Base-by-base conservation (phyloP, 192 early-diverging fungal genomes). In the Coemansia sp. region DNA sequence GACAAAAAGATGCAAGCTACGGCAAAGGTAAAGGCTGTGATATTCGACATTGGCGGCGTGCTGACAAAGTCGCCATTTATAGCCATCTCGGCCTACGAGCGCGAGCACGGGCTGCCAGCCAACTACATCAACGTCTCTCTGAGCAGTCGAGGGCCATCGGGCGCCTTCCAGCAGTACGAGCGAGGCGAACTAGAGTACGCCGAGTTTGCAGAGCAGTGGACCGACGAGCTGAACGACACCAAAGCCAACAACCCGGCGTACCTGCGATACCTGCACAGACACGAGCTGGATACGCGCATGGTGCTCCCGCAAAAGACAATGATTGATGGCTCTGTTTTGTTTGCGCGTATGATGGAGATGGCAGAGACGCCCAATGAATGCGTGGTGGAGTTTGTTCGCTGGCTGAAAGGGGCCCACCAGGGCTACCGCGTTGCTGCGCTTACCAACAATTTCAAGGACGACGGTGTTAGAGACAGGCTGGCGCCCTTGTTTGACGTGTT, bases 41-140 rank as follows among this genome's bases (percentile, higher is more conserved):
- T 94, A 14, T 95, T 95, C 61, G 94, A 95, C 74, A 89, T 95
- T 38, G 94, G 93, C 56, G 93, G 93, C 32, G 92, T 95, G 1
- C 87, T 90, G 36, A 91, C 93, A 17, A 83, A 88, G 40, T 92
- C 90, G 37, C 94, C 94, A 25, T 87, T 95, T 59, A 80, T 90
- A 47, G 92, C 90, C 5, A 93, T 95, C 58, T 78, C 86, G 19
- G 71, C 72, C 25, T 95, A 86, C 60, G 93, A 94, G 71, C 70
- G 72, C 37, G 56, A 84, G 62, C 70, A 86, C 64, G 76, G 74
- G n/a, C 70, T 95, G 22, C 94, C 94, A 3, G 67, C 71, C 58
- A 91, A 94, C 84, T 95, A 93, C 73, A 84, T 95, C 67, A 95
- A 94, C 73, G 87, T 94, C 7, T 86, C 90, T 59, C 91, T 94